Evolutionary conservation across 2,329 filamentous ascomycete genomes (phyloP).

Genomic region (Colletotrichum navitas): DNA sequence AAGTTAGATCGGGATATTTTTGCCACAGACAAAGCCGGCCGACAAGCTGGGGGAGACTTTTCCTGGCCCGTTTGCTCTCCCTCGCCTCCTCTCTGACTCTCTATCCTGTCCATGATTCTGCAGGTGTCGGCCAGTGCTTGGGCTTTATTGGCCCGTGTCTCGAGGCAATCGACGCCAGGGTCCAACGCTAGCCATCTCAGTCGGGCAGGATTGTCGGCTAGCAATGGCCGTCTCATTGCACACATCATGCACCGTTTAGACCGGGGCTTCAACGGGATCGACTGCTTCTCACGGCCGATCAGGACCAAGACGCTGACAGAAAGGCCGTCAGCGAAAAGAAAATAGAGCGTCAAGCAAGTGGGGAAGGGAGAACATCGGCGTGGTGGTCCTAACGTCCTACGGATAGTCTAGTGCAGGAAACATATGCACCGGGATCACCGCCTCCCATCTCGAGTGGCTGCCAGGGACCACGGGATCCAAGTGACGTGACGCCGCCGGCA

Average conservation of each 20-base stretch:
- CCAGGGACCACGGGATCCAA: constrained; percentile 18
- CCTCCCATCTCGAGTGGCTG: constrained; percentile 22
- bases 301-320: not conserved
- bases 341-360: not conserved
- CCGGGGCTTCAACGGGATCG: not conserved
- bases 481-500: not conserved
- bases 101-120: not conserved
- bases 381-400: constrained; percentile 6
- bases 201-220: constrained; percentile 1
- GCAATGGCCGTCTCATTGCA: constrained; percentile 5
- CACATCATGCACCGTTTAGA: not conserved
- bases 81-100: no score
- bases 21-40: not conserved
- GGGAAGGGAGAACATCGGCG: not conserved
- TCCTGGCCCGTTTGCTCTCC: constrained; percentile 1
- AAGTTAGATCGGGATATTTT: not conserved
- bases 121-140: constrained; percentile 4
- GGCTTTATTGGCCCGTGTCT: constrained; percentile 21
- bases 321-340: not conserved
- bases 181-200: constrained; percentile 5
- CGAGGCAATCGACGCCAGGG: constrained; percentile 27
- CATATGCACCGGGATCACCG: constrained; percentile 1
- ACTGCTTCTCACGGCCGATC: not conserved
- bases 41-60: not conserved
- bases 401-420: not conserved